Conservation (phyloP, 805 yeast species). For the Ogataea polymorpha region DNA sequence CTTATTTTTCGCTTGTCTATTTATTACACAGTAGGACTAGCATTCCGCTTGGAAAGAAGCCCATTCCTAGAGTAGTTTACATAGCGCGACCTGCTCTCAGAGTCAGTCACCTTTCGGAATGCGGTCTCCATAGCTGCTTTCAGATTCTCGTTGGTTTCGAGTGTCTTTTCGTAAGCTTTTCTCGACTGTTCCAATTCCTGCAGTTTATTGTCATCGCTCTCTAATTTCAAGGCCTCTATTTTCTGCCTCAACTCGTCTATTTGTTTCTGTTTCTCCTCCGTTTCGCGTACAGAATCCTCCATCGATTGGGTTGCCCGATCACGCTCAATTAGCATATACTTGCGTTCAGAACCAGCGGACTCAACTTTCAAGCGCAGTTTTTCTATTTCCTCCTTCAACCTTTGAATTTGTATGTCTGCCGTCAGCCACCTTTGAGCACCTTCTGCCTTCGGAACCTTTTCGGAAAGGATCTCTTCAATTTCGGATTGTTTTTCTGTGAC, state of each 20-base stretch:
- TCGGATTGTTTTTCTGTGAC: slow-evolving; percentile 30
- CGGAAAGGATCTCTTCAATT: slow-evolving; percentile 18
- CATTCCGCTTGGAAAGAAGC: slow-evolving; percentile 17
- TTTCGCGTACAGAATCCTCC: slow-evolving; percentile 39
- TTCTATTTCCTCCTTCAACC: slow-evolving; percentile 44
- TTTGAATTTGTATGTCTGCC: slow-evolving; percentile 42
- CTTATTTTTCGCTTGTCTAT: background rate
- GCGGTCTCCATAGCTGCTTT: slow-evolving; percentile 14
- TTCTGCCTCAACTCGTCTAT: slow-evolving; percentile 4
- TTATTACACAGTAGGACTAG: slow-evolving; percentile 15
- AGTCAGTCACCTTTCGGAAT: slow-evolving; percentile 20
- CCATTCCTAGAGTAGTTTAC: slow-evolving; percentile 27
- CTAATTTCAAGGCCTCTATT: slow-evolving; percentile 7
- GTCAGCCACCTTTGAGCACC: slow-evolving; percentile 25
- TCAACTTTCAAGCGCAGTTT: slow-evolving; percentile 42
- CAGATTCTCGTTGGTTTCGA: slow-evolving; percentile 12
- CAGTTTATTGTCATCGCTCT: slow-evolving; percentile 1
- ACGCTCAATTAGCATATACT: slow-evolving; percentile 61
- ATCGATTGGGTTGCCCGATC: slow-evolving; percentile 50
- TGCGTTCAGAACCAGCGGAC: slow-evolving; percentile 53
- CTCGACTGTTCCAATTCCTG: slow-evolving; percentile 11
- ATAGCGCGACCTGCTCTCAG: slow-evolving; percentile 23
- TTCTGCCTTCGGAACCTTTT: slow-evolving; percentile 22
- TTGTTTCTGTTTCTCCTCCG: slow-evolving; percentile 17
- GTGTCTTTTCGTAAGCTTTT: slow-evolving; percentile 7